Evolutionary conservation across 2,329 filamentous ascomycete genomes (phyloP).

Genomic region (Teratosphaeriaceae sp.): DNA sequence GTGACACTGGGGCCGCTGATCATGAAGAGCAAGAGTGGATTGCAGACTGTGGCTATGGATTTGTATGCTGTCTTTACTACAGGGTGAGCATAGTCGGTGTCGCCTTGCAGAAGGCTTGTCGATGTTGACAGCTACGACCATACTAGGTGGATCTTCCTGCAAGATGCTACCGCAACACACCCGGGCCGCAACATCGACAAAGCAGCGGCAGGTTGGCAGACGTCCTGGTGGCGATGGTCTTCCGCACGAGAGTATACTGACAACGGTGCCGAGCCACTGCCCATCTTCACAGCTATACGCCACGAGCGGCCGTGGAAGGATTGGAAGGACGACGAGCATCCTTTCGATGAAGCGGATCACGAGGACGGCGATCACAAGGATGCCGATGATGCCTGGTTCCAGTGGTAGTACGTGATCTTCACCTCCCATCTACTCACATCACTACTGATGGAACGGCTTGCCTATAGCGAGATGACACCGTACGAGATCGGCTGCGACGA

Average conservation of each 20-base stretch:
- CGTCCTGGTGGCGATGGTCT: slow-evolving; percentile 26
- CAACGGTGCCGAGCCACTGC: slow-evolving; percentile 19
- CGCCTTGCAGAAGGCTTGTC: no score
- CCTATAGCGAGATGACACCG: slow-evolving; percentile 24
- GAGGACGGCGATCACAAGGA: slow-evolving; percentile 22
- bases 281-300: slow-evolving; percentile 23
- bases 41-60: slow-evolving; percentile 28
- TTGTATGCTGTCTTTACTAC: slow-evolving; percentile 4
- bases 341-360: slow-evolving; percentile 22
- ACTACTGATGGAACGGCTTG: not conserved
- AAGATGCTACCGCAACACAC: slow-evolving; percentile 19
- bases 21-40: slow-evolving; percentile 25
- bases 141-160: slow-evolving; percentile 25
- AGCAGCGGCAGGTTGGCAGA: slow-evolving; percentile 19
- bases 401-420: slow-evolving; percentile 25
- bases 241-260: slow-evolving; percentile 21
- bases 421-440: no score
- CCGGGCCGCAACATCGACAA: slow-evolving; percentile 16
- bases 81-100: not conserved
- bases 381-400: slow-evolving; percentile 31
- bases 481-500: slow-evolving; percentile 32
- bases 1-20: slow-evolving; percentile 25
- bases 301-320: slow-evolving; percentile 26
- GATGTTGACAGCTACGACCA: no score
- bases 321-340: slow-evolving; percentile 22